Evolutionary conservation across 352 stramenopile genomes (phyloP).

Genomic region (Phytophthora tentaculata): DNA sequence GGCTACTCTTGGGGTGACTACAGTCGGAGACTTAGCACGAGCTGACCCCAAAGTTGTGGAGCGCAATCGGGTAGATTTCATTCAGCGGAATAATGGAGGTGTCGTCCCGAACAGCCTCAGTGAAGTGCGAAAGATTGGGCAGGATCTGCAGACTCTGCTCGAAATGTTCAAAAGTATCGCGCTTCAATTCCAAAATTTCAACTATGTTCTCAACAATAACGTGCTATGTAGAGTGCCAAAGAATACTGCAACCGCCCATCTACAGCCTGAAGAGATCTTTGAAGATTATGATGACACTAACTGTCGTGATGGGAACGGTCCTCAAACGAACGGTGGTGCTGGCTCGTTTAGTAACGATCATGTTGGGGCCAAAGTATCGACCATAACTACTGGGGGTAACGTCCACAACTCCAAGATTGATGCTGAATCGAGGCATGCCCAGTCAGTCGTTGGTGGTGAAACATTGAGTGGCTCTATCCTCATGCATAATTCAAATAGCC

Average conservation of each 20-base stretch:
- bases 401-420: too few relatives aligned
- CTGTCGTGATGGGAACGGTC: background rate
- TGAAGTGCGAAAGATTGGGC: constrained; percentile 60
- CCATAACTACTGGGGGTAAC: too few relatives aligned
- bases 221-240: constrained; percentile 29
- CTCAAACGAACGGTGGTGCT: background rate
- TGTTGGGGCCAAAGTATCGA: background rate
- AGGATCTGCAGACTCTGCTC: constrained; percentile 63
- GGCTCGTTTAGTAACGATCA: background rate
- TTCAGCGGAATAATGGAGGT: constrained; percentile 44
- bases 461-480: background rate
- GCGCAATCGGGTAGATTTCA: constrained; percentile 51
- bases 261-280: background rate
- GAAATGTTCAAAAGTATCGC: constrained; percentile 67
- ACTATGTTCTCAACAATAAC: constrained; percentile 53
- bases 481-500: too few relatives aligned
- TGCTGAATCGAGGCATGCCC: constrained; percentile 2
- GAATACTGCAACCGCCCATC: constrained; percentile 3
- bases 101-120: constrained; percentile 6
- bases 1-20: constrained; percentile 52
- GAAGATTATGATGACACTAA: background rate
- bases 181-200: constrained; percentile 54
- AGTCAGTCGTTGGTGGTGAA: background rate
- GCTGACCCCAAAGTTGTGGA: constrained; percentile 67
- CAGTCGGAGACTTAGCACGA: constrained; percentile 67